Evolutionary conservation across 257 asterid species (phyloP), one percentile per base, ranked within the genome.

Genomic region (Linderniella brevidens): DNA sequence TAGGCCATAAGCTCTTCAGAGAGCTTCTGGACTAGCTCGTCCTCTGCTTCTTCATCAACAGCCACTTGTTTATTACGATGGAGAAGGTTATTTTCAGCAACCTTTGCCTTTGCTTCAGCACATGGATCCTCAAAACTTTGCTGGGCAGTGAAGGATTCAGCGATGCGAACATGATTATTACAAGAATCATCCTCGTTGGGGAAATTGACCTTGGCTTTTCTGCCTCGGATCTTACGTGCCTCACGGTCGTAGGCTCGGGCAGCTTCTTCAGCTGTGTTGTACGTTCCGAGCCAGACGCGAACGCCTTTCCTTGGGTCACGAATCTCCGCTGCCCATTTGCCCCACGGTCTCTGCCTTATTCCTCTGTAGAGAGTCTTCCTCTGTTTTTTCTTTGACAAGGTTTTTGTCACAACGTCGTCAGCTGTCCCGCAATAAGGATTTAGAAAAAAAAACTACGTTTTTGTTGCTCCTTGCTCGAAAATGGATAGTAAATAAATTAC

Each of bases 301-400:
- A 74, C 90, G 15, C 96, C 96, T 66, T 86, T 86, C 37, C 78
- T 62, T n/a, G 96, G 96, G 59, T 86, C 94, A 3, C 96, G 92
- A 53, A 86, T 86, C 58, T 86, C 96, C 5, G 96, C 94, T 0
- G 96, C 96, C 94, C 94, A 86, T 74, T 86, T 86, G 1, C 96
- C 96, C 96, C 93, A 82, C 0, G 94, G 94, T 37, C 96, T 63
- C 66, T 77, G 96, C 73, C 96, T 59, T 19, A 86, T 82, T 37
- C 96, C 96, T 20, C 94, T 66, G 73, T 82, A 86, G 3, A 76
- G 52, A 42, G 70, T 86, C 40, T 76, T 86, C 74, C 92, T 71
- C 77, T 70, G 81, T 58, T 66, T 69, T 66, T 70, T 70, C 50
- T 63, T 37, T 3, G 35, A 5, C 19, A 19, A 9, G 29, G 55